Evolutionary conservation across 768 basidiomycete species (phyloP).

Genomic region (Hydnomerulius pinastri): DNA sequence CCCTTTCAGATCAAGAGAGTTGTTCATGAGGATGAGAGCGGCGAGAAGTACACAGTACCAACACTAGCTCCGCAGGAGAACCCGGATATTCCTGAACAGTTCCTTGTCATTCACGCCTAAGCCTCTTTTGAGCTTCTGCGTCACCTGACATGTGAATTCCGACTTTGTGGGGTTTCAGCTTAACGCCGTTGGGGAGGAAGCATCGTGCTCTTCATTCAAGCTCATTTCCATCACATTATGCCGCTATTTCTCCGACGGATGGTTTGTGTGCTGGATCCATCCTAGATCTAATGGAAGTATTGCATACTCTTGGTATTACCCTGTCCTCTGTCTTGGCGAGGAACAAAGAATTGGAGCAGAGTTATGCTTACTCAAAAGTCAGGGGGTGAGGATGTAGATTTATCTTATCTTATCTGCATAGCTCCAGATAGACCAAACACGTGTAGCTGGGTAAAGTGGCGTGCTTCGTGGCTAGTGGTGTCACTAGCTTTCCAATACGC

Average conservation of each 20-base stretch:
- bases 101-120: conserved; percentile 57
- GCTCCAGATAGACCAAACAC: conserved; percentile 36
- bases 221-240: background rate
- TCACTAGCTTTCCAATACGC: conserved; percentile 1
- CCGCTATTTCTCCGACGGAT: background rate
- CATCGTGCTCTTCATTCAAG: conserved; percentile 1
- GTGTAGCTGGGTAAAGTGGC: conserved; percentile 29
- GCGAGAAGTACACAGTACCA: conserved; percentile 38
- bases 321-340: too few relatives aligned
- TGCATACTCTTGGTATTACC: too few relatives aligned
- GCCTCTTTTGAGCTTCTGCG: background rate
- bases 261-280: too few relatives aligned
- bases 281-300: too few relatives aligned
- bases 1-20: conserved; percentile 46
- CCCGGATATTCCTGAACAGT: conserved; percentile 70
- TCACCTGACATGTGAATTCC: background rate
- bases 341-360: too few relatives aligned
- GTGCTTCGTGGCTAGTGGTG: too few relatives aligned
- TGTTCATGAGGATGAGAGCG: conserved; percentile 39
- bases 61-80: conserved; percentile 56
- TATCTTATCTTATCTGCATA: too few relatives aligned
- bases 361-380: too few relatives aligned
- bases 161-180: background rate
- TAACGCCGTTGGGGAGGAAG: background rate
- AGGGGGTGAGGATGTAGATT: background rate